These are phyloP conservation scores for Xanthoceras sorbifolium DNA, from an alignment of 345 rosid genomes.

Conservation along the genomic window DNA sequence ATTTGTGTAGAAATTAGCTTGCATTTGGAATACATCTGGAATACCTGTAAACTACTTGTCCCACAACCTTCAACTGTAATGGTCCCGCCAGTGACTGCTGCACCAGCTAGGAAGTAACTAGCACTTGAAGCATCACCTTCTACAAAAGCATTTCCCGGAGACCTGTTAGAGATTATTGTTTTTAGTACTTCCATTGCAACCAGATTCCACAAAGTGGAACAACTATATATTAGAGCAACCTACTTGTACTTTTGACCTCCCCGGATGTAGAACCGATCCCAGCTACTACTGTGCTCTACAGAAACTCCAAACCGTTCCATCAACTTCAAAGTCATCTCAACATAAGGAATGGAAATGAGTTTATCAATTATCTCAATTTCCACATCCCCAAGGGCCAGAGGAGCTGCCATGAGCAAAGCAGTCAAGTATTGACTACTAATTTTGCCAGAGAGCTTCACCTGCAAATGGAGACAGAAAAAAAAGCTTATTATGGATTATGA, in stretches of 20 bases:
- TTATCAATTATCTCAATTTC: constrained; percentile 92
- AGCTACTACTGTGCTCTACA: constrained; percentile 69
- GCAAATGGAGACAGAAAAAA: constrained; percentile 31
- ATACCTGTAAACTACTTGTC: constrained; percentile 88
- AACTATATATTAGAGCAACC: constrained; percentile 19
- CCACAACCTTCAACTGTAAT: constrained; percentile 98
- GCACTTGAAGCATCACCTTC: constrained; percentile 99
- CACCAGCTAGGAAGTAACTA: constrained; percentile 96
- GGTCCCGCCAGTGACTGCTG: constrained; percentile 94
- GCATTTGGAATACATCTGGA: background rate
- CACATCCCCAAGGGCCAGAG: constrained; percentile 86
- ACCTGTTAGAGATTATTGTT: constrained; percentile 44
- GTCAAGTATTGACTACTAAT: constrained; percentile 97
- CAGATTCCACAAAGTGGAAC: constrained; percentile 8
- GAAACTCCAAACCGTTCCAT: constrained; percentile 88
- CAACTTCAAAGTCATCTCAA: constrained; percentile 95
- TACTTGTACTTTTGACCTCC: constrained; percentile 96
- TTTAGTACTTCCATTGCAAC: constrained; percentile 9
- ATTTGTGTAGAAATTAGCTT: background rate
- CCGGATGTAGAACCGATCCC: constrained; percentile 82
- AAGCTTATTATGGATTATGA: constrained; percentile 16
- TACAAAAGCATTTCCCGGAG: constrained; percentile 87
- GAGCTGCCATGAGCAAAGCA: constrained; percentile 96
- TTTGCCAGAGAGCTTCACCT: constrained; percentile 95
- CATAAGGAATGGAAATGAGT: constrained; percentile 88